Percentiles rank a stretch among this genome's conserved stretches.
Conservation (phyloP, 495 filamentous ascomycete species). For the Hyaloscypha variabilis region DNA sequence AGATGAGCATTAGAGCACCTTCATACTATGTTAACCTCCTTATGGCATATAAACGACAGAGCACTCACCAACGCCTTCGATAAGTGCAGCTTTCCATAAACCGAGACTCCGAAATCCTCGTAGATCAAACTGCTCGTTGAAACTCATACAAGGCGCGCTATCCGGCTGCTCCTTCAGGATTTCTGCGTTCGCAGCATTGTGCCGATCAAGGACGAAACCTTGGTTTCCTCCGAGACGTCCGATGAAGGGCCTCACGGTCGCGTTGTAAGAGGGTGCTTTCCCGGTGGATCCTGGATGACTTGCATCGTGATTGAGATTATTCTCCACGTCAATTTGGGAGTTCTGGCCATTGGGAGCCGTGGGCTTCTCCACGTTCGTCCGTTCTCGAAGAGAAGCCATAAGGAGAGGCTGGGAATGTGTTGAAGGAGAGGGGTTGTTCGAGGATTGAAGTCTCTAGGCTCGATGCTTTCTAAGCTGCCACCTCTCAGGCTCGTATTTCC, state of each 20-base stretch:
- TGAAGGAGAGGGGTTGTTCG: background rate
- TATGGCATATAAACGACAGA: background rate
- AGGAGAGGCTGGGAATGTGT: background rate
- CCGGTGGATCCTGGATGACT: background rate
- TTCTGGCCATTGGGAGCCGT: background rate
- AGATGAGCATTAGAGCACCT: conserved; percentile 18
- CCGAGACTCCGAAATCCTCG: conserved; percentile 40
- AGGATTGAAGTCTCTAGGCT: background rate
- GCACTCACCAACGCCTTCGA: conserved; percentile 33
- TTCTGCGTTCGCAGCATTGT: conserved; percentile 39
- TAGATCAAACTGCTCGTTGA: conserved; percentile 42
- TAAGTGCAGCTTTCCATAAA: conserved; percentile 48
- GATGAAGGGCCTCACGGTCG: conserved; percentile 39
- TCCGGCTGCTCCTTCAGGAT: conserved; percentile 46
- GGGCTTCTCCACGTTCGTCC: background rate
- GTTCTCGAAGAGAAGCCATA: background rate
- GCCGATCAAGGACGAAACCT: conserved; percentile 43
- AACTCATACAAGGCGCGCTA: conserved; percentile 45
- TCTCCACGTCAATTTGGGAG: background rate
- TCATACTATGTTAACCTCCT: background rate
- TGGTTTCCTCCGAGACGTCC: conserved; percentile 54
- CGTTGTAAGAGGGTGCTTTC: background rate
- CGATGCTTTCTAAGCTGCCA: background rate
- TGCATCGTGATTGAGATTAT: background rate
- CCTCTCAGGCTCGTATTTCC: no score